A percentile compares a stretch with the other conserved stretches of the same genome.
These are phyloP conservation scores for Groenewaldozyma tartarivorans DNA, from an alignment of 805 yeast genomes.

Conservation along the genomic window DNA sequence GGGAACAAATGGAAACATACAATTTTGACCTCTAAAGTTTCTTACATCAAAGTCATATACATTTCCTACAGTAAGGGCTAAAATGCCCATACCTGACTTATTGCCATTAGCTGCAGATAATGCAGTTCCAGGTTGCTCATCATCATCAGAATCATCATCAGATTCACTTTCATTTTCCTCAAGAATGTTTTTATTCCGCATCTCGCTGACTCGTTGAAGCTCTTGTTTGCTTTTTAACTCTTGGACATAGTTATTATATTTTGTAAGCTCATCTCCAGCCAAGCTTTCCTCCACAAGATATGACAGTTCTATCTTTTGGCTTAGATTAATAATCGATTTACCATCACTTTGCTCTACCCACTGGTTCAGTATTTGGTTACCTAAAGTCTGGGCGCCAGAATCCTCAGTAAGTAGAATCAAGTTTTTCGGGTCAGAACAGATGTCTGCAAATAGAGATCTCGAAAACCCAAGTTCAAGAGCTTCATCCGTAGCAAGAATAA, in stretches of 20 bases:
- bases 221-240: conserved; percentile 19
- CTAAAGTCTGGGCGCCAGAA: conserved; percentile 39
- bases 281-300: conserved; percentile 22
- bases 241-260: conserved; percentile 19
- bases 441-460: conserved; percentile 28
- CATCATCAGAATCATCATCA: conserved; percentile 18
- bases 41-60: conserved; percentile 49
- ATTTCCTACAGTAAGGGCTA: conserved; percentile 20
- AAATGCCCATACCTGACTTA: conserved; percentile 19
- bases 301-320: conserved; percentile 11
- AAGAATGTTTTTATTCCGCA: conserved; percentile 30
- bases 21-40: conserved; percentile 32
- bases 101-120: conserved; percentile 8
- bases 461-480: conserved; percentile 55
- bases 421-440: conserved; percentile 57
- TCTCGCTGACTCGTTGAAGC: conserved; percentile 25
- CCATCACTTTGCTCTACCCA: conserved; percentile 9
- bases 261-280: conserved; percentile 27
- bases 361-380: conserved; percentile 36
- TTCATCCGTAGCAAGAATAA: conserved; percentile 68
- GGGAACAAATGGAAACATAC: conserved; percentile 68
- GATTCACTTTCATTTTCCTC: conserved; percentile 27
- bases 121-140: conserved; percentile 16
- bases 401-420: conserved; percentile 70
- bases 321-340: conserved; percentile 5